phyloP scores from a whole-genome alignment of 169 alveolate species.

The Eimeria tenella region DNA sequence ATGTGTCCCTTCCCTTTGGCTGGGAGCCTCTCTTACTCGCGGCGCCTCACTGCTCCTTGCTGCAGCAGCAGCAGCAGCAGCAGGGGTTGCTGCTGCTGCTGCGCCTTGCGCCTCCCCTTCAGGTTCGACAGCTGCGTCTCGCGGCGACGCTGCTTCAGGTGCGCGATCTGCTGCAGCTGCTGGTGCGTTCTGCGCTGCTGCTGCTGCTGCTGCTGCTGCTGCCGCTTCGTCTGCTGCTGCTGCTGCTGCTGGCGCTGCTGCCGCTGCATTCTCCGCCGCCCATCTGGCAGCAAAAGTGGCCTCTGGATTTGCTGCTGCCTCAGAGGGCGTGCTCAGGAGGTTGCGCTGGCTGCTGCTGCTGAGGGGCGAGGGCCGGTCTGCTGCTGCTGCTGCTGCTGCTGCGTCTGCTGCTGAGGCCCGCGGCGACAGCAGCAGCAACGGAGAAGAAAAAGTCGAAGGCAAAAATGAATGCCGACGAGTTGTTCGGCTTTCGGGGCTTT shows the following conservation, averaged over 20 bases:
- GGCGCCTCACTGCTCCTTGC: not conserved
- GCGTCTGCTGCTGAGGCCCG: slow-evolving; percentile 39
- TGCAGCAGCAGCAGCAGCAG: not conserved
- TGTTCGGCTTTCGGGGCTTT: slow-evolving; percentile 15
- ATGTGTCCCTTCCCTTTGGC: slow-evolving; percentile 25
- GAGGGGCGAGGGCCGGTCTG: not conserved
- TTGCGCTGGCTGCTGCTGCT: slow-evolving; percentile 24
- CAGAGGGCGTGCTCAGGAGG: slow-evolving; percentile 31
- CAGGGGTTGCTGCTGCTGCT: not conserved
- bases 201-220: slow-evolving; percentile 22
- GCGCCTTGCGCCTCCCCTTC: not conserved
- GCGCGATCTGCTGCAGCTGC: not conserved
- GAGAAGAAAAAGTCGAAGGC: slow-evolving; percentile 38
- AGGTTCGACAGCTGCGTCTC: not conserved
- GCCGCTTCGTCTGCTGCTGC: slow-evolving; percentile 13
- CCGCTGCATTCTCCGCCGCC: not conserved
- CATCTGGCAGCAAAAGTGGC: not conserved
- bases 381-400: slow-evolving; percentile 33
- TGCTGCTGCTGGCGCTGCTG: slow-evolving; percentile 13
- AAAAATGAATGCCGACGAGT: slow-evolving; percentile 18
- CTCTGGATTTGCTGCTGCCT: not conserved
- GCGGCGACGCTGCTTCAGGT: not conserved
- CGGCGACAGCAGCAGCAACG: slow-evolving; percentile 58
- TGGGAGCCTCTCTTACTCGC: slow-evolving; percentile 8
- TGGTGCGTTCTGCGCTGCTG: not conserved